Percentiles rank a stretch among this genome's conserved stretches.
These are phyloP conservation scores for Tricholoma matsutake DNA, from an alignment of 768 basidiomycete genomes.

Conservation along the genomic window DNA sequence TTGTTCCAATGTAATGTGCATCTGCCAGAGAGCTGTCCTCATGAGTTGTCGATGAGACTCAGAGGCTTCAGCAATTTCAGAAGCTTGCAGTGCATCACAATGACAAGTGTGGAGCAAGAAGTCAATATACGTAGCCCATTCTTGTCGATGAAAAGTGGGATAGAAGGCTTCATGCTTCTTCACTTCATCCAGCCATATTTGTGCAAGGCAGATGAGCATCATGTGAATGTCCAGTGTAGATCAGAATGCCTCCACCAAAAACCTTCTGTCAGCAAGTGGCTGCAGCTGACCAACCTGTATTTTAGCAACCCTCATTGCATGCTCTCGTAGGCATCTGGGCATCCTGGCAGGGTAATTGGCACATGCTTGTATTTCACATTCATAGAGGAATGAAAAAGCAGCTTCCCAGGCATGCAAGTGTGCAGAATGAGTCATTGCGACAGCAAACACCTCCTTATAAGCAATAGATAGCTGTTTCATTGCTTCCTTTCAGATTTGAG, in stretches of 20 bases:
- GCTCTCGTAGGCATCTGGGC: slow-evolving; percentile 40
- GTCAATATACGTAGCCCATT: slow-evolving; percentile 45
- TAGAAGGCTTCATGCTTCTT: slow-evolving; percentile 16
- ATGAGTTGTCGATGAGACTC: slow-evolving; percentile 53
- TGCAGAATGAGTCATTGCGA: slow-evolving; percentile 49
- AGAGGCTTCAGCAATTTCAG: slow-evolving; percentile 44
- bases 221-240: slow-evolving; percentile 51
- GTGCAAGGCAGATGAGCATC: slow-evolving; percentile 43
- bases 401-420: slow-evolving; percentile 62
- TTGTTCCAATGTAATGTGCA: slow-evolving; percentile 46
- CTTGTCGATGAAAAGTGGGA: slow-evolving; percentile 25
- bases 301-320: slow-evolving; percentile 51
- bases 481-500: slow-evolving; percentile 39
- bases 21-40: slow-evolving; percentile 37
- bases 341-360: slow-evolving; percentile 29
- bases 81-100: slow-evolving; percentile 45
- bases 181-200: slow-evolving; percentile 34
- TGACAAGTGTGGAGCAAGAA: slow-evolving; percentile 48
- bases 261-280: slow-evolving; percentile 57
- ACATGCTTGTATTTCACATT: slow-evolving; percentile 39
- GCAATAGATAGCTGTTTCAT: slow-evolving; percentile 33
- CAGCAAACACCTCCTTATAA: slow-evolving; percentile 37
- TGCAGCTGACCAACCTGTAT: slow-evolving; percentile 52
- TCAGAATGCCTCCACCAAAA: slow-evolving; percentile 61
- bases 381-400: slow-evolving; percentile 50